Evolutionary conservation across 2,329 filamentous ascomycete genomes (phyloP), one percentile per base, ranked within the genome.

Genomic region (Epichloe typhina): DNA sequence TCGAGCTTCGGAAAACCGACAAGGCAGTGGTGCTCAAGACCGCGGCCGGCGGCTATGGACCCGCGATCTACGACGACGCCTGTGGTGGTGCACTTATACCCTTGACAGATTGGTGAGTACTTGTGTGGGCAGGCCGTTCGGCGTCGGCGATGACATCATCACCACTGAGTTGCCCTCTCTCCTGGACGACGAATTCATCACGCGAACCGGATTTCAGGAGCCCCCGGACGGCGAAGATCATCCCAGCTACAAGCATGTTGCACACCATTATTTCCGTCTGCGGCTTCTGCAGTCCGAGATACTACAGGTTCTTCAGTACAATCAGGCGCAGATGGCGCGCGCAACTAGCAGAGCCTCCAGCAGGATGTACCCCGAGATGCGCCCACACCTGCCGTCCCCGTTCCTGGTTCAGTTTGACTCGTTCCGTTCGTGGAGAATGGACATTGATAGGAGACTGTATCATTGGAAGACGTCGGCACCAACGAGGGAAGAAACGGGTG

Each of bases 11-110:
- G 44, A 48, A 11, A 37, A 12, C 11, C n/a, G 48, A 15, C 60
- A 62, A 38, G 58, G 62, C 57, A 66, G 59, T 56, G 67, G 59
- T 56, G 67, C 60, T 54, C 66, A 68, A 61, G 74, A 66, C 75
- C 86, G 72, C 66, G 83, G 65, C 73, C 78, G 86, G 46, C 78
- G 87, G 52, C 81, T 95, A 66, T 96, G 88, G 77, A 76, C 88
- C 39, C 82, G 91, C 49, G 93, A 97, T 64, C 76, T 95, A 55
- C 82, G 89, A 48, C 78, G 91, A 51, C 79, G 91, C 35, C 73
- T 97, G 13, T 97, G 90, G 89, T 97, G 93, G 91, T 95, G 89
- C 69, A 90, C 90, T 2, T 97, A 97, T 67, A 91, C 88, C 5
- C 81, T 97, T 50, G 91, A 97, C 66, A 80, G 91, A n/a, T 80